These are phyloP conservation scores for Scenedesmus sp. DNA, from an alignment of 163 green algal species.

Conservation along the genomic window DNA sequence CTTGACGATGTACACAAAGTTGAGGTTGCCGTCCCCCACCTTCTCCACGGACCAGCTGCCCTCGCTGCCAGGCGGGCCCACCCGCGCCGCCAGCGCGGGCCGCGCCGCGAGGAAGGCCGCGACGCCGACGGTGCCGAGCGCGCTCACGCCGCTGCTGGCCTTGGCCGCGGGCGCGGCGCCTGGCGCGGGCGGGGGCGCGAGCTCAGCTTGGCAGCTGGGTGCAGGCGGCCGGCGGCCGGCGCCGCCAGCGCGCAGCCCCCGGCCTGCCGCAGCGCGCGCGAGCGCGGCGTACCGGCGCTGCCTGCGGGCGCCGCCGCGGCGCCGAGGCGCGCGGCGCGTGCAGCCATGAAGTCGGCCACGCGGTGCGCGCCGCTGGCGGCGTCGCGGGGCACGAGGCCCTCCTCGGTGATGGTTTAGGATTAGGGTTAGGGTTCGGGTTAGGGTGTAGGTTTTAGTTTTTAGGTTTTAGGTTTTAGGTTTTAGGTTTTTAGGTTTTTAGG, in stretches of 20 bases:
- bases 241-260: too few species aligned
- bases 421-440: too few species aligned
- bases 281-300: too few species aligned
- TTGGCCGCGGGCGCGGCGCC: background rate
- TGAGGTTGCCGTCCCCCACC: conserved; percentile 96
- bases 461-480: too few species aligned
- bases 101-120: conserved; percentile 68
- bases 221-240: too few species aligned
- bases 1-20: conserved; percentile 96
- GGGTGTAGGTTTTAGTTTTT: too few species aligned
- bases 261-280: too few species aligned
- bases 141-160: conserved; percentile 34
- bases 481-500: too few species aligned
- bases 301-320: conserved; percentile 23
- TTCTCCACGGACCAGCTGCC: conserved; percentile 53
- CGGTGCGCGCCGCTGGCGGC: conserved; percentile 58
- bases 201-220: too few species aligned
- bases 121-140: conserved; percentile 63
- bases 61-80: conserved; percentile 47
- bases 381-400: conserved; percentile 65
- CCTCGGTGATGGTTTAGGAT: conserved; percentile 99
- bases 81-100: conserved; percentile 43
- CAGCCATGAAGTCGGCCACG: conserved; percentile 54
- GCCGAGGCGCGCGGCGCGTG: background rate
- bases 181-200: too few species aligned